Conservation (phyloP, 176 grass and related monocot species). For the Eleusine coracana region DNA sequence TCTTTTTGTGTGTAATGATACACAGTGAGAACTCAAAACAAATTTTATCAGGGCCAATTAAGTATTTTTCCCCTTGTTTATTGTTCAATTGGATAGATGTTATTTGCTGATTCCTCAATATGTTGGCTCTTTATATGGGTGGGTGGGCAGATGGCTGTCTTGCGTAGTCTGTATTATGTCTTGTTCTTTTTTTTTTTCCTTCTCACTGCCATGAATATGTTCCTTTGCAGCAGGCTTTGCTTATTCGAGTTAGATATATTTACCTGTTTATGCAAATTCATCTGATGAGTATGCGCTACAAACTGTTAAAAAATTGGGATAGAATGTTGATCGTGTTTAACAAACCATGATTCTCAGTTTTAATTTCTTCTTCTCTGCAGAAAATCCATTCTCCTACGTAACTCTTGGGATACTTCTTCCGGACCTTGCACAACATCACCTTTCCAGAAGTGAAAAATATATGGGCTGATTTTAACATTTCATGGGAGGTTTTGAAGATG, state of each 20-base stretch:
- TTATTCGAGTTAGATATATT: neutral
- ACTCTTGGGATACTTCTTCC: slow-evolving; percentile 17
- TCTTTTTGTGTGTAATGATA: too few relatives aligned
- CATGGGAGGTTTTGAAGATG: slow-evolving; percentile 89
- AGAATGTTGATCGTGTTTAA: slow-evolving; percentile 33
- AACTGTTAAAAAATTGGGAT: neutral
- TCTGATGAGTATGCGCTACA: neutral
- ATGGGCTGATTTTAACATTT: slow-evolving; percentile 90
- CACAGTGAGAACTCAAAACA: neutral
- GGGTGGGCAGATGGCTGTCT: neutral
- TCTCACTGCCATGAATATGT: neutral
- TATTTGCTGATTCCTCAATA: neutral
- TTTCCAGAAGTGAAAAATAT: slow-evolving; percentile 49
- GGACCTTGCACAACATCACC: slow-evolving; percentile 33
- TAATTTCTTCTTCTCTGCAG: slow-evolving; percentile 40
- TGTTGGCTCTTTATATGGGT: neutral
- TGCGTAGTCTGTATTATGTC: neutral
- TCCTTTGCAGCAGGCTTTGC: too few relatives aligned
- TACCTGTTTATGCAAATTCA: slow-evolving; percentile 4
- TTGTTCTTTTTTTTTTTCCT: neutral
- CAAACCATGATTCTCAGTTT: neutral
- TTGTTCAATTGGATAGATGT: neutral
- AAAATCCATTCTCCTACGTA: slow-evolving; percentile 14
- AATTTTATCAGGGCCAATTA: neutral
- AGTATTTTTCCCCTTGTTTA: neutral